Evolutionary conservation across 2,329 filamentous ascomycete species (phyloP).

Genomic region (Paraphaeosphaeria minitans): DNA sequence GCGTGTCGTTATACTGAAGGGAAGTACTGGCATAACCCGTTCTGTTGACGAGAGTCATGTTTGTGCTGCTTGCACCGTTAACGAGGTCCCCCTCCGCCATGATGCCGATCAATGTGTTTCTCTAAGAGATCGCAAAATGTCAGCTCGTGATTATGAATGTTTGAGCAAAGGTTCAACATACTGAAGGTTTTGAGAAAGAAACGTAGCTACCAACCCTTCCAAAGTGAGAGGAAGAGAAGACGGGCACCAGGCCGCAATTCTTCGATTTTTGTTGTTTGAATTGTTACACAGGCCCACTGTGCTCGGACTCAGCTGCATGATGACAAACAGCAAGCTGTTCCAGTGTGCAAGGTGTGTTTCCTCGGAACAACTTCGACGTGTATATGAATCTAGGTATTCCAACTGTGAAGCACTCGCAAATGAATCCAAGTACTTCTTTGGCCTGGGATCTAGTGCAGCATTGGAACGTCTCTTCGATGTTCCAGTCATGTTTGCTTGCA

Average conservation of each 20-base stretch:
- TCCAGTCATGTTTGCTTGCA: neutral
- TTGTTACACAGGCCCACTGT: constrained; percentile 4
- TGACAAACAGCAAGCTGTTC: neutral
- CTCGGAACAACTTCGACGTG: neutral
- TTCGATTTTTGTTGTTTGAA: neutral
- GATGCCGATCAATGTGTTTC: neutral
- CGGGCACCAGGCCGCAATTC: neutral
- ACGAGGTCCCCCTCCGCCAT: neutral
- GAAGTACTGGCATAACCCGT: constrained; percentile 16
- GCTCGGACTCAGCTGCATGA: neutral
- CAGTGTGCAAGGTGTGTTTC: neutral
- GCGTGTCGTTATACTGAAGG: constrained; percentile 52
- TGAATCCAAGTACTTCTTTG: neutral
- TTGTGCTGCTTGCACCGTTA: neutral
- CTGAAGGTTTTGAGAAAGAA: neutral
- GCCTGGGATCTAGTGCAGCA: neutral
- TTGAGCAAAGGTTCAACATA: neutral
- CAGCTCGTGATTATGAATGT: neutral
- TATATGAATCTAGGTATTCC: neutral
- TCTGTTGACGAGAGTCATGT: neutral
- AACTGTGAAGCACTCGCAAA: neutral
- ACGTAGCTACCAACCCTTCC: too few relatives aligned
- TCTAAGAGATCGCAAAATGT: neutral
- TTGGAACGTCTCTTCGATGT: neutral
- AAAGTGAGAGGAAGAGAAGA: neutral